These are phyloP conservation scores for Xylariaceae sp. DNA, from an alignment of 2,329 filamentous ascomycete species.

Conservation along the genomic window DNA sequence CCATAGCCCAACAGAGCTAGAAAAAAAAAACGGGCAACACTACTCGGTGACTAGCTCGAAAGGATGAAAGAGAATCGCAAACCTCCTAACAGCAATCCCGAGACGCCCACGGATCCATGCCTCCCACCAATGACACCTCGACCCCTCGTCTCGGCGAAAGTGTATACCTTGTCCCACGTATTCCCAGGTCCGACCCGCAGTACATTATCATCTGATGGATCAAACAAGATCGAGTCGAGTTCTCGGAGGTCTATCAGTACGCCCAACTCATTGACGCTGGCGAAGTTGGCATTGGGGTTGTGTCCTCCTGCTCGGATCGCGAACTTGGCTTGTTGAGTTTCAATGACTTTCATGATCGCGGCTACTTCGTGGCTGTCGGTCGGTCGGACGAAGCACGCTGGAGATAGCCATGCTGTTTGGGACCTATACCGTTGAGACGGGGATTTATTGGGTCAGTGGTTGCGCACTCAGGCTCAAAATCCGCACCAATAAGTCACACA, in stretches of 20 bases:
- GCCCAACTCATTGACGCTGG: background rate
- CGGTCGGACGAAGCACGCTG: background rate
- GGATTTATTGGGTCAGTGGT: background rate
- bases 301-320: background rate
- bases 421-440: background rate
- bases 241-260: background rate
- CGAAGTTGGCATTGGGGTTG: background rate
- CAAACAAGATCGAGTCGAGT: background rate
- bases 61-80: background rate
- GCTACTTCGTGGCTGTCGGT: background rate
- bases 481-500: background rate
- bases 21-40: background rate
- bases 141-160: background rate
- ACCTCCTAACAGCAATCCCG: background rate
- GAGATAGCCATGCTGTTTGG: background rate
- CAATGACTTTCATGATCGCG: background rate
- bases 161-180: background rate
- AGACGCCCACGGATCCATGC: background rate
- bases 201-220: background rate
- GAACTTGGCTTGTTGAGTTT: background rate
- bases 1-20: background rate
- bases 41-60: background rate
- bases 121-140: background rate
- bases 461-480: background rate
- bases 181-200: background rate